A percentile compares a stretch with the other conserved stretches of the same genome.
phyloP scores from a whole-genome alignment of 805 yeast genomes.

The Wickerhamiella lipophila region DNA sequence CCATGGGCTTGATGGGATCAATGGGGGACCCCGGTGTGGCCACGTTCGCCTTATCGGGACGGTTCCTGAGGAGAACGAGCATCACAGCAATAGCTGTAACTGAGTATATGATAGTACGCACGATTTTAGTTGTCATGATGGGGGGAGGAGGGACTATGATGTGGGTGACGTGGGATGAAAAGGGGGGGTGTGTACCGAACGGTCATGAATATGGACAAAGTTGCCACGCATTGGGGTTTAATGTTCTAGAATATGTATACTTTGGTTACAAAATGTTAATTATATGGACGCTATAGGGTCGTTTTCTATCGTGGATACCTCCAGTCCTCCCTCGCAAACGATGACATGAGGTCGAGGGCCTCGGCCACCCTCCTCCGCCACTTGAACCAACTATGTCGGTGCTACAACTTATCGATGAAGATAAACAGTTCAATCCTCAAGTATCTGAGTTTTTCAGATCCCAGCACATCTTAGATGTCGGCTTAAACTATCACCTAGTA shows the following conservation, averaged over 20 bases:
- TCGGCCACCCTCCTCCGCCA: not conserved
- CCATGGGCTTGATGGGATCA: slow-evolving; percentile 5
- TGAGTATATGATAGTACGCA: slow-evolving; percentile 1
- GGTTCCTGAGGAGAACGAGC: not conserved
- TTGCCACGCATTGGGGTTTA: too few species aligned
- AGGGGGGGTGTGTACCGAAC: too few species aligned
- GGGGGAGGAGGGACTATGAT: not conserved
- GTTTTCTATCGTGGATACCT: too few species aligned
- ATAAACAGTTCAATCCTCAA: slow-evolving; percentile 38
- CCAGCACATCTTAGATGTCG: slow-evolving; percentile 28
- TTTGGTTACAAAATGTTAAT: too few species aligned
- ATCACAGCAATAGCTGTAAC: not conserved
- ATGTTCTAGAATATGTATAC: too few species aligned
- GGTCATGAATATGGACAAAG: too few species aligned
- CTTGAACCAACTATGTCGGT: slow-evolving; percentile 10
- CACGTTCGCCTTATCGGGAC: not conserved
- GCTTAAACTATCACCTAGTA: slow-evolving; percentile 72
- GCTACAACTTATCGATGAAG: slow-evolving; percentile 48
- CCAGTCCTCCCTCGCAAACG: too few species aligned
- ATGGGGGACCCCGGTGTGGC: not conserved
- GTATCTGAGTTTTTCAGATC: slow-evolving; percentile 27
- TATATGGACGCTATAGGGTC: too few species aligned
- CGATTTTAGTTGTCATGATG: slow-evolving; percentile 3
- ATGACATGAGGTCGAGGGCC: not conserved
- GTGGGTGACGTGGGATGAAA: not conserved